phyloP scores from a whole-genome alignment of 1,284 basidiomycete species.

The Boletus calvinii region DNA sequence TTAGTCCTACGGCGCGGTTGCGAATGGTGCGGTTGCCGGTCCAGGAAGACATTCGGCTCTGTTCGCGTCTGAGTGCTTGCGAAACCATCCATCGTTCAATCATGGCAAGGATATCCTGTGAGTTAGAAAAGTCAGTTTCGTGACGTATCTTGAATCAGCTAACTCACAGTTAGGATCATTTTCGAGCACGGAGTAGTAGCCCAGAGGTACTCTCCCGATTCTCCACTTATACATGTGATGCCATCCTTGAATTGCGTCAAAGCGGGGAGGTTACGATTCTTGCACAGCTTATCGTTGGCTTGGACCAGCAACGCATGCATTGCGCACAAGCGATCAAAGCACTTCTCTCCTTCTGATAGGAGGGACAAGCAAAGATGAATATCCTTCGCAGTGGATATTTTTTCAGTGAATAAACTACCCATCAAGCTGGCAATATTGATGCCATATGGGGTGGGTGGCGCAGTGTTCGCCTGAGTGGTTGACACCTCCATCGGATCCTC shows the following conservation, averaged over 20 bases:
- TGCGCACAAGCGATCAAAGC: slow-evolving; percentile 27
- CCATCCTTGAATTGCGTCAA: slow-evolving; percentile 18
- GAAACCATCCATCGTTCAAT: slow-evolving; percentile 26
- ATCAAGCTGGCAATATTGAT: slow-evolving; percentile 35
- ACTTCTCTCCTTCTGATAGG: slow-evolving; percentile 21
- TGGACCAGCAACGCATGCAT: slow-evolving; percentile 31
- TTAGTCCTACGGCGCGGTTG: slow-evolving; percentile 25
- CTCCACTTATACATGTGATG: slow-evolving; percentile 10
- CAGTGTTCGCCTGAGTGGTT: neutral
- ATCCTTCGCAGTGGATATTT: slow-evolving; percentile 26
- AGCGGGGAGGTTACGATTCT: slow-evolving; percentile 21
- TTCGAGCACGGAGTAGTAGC: slow-evolving; percentile 13
- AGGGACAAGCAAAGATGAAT: slow-evolving; percentile 29
- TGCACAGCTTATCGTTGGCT: slow-evolving; percentile 36
- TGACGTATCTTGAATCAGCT: neutral
- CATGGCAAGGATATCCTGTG: slow-evolving; percentile 28
- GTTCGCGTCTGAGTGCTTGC: slow-evolving; percentile 25
- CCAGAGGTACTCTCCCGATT: slow-evolving; percentile 27
- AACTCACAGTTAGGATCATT: slow-evolving; percentile 24
- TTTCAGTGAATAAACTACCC: slow-evolving; percentile 32
- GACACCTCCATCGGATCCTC: slow-evolving; percentile 8
- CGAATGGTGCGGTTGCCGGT: slow-evolving; percentile 5
- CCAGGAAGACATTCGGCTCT: neutral
- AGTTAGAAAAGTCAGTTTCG: slow-evolving; percentile 4
- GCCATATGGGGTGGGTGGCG: slow-evolving; percentile 13